A percentile compares a stretch with the other conserved stretches of the same genome.
These are phyloP conservation scores for Linum trigynum DNA, from an alignment of 345 rosid species.

Conservation along the genomic window DNA sequence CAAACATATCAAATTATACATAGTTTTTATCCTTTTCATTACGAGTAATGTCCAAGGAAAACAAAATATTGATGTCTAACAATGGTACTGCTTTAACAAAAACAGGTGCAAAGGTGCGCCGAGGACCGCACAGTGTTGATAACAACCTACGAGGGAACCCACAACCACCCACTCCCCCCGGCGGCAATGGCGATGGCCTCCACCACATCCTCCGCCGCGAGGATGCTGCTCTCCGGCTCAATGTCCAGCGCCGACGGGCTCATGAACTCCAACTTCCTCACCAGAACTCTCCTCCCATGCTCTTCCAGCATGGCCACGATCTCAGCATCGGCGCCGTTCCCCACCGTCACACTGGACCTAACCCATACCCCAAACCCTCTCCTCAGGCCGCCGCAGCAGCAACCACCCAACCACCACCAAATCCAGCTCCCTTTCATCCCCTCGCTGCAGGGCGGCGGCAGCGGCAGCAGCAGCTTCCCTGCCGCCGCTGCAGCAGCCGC, in stretches of 20 bases:
- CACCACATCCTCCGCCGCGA: conserved; percentile 78
- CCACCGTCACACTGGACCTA: conserved; percentile 85
- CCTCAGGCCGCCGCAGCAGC: conserved; percentile 27
- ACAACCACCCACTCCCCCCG: conserved; percentile 93
- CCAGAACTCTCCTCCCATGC: conserved; percentile 68
- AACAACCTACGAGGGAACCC: conserved; percentile 90
- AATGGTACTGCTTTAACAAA: background rate
- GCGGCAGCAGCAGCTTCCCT: background rate
- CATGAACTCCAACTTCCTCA: conserved; percentile 59
- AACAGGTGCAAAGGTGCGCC: conserved; percentile 89
- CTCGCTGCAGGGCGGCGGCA: conserved; percentile 11
- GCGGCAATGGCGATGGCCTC: conserved; percentile 91
- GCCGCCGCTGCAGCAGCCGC: conserved; percentile 20
- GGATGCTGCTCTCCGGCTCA: conserved; percentile 77
- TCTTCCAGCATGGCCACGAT: conserved; percentile 94
- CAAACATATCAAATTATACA: too few relatives aligned
- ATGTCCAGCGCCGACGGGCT: conserved; percentile 70
- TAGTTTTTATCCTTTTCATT: too few relatives aligned
- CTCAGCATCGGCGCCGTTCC: conserved; percentile 95
- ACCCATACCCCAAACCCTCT: conserved; percentile 41
- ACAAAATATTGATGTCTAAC: too few relatives aligned
- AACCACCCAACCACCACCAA: conserved; percentile 21
- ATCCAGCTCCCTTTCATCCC: conserved; percentile 35
- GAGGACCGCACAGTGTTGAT: conserved; percentile 68
- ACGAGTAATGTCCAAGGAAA: too few relatives aligned